Evolutionary conservation across 2,329 filamentous ascomycete species (phyloP), one percentile per base, ranked within the genome.

Genomic region (Torrubiellomyces zombiae): DNA sequence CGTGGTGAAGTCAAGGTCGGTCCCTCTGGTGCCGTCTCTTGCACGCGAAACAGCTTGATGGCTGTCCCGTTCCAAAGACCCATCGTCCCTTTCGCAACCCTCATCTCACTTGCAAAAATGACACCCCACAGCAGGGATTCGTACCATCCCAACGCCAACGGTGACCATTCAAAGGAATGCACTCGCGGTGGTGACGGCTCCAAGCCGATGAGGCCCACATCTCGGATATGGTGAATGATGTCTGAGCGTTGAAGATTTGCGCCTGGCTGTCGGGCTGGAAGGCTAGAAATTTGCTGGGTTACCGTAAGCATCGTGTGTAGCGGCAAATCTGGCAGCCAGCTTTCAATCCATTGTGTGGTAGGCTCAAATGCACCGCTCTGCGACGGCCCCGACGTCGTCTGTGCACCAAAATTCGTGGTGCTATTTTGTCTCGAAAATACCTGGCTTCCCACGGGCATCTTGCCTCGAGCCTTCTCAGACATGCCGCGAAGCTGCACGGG

Each of bases 401-500:
- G 60, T 38, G 71, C 72, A 29, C 62, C 68, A 18, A 94, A 60
- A 40, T 82, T 93, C 2, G 79, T 79, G 15, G 75, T 80, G 48
- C 83, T 91, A 43, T 89, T 93, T 43, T 93, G 83, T 11, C 86
- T 65, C 1, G 85, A 93, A 46, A 94, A 93, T 2, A 68, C 68
- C n/a, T 69, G 66, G 24, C 75, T 63, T 2, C 80, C 78, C 9
- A 79, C 82, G 15, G 86, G 89, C 72, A 92, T 82, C 51, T 98
- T 98, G 6, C 89, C 89, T 24, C 89, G 65, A 10, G 89, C 89
- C 48, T 95, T 98, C 50, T 95, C 89, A 12, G 86, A 94, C 80
- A 95, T 93, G 27, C 83, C 83, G 29, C 81, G 69, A 16, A 92
- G 48, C 45, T 94, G 85, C 12, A 73, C 63, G 9, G 82, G 83